These are phyloP conservation scores for Cercospora sojina DNA, from an alignment of 2,329 filamentous ascomycete species.

Conservation along the genomic window DNA sequence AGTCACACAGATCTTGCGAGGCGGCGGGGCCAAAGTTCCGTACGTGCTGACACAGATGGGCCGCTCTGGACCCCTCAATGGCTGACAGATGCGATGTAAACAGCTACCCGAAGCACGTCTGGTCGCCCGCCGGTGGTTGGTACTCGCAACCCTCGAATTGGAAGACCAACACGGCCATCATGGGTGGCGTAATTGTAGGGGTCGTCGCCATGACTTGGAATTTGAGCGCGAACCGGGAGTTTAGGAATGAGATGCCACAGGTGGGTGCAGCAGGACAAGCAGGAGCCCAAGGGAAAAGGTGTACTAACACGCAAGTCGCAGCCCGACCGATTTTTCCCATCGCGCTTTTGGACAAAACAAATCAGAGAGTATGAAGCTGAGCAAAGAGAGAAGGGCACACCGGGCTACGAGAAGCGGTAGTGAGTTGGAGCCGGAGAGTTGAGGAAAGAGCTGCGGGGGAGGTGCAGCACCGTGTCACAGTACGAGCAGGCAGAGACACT, in stretches of 20 bases:
- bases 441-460: neutral
- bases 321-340: conserved; percentile 75
- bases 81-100: conserved; percentile 20
- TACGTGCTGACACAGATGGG: conserved; percentile 43
- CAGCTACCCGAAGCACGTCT: conserved; percentile 67
- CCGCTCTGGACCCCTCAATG: conserved; percentile 16
- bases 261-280: conserved; percentile 24
- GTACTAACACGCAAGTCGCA: conserved; percentile 24
- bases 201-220: conserved; percentile 68
- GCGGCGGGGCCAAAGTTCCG: conserved; percentile 77
- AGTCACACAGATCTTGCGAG: conserved; percentile 45
- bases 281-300: neutral
- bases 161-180: conserved; percentile 83
- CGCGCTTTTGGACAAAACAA: conserved; percentile 75
- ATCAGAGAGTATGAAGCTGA: conserved; percentile 66
- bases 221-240: conserved; percentile 69
- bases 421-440: neutral
- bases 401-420: conserved; percentile 17
- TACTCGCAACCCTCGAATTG: conserved; percentile 94
- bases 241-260: conserved; percentile 72
- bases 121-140: conserved; percentile 98
- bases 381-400: conserved; percentile 23
- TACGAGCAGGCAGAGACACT: neutral
- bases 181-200: conserved; percentile 66
- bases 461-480: neutral